Evolutionary conservation across 169 alveolate genomes (phyloP), one percentile per base, ranked within the genome.

Genomic region (Cryptosporidium meleagridis): DNA sequence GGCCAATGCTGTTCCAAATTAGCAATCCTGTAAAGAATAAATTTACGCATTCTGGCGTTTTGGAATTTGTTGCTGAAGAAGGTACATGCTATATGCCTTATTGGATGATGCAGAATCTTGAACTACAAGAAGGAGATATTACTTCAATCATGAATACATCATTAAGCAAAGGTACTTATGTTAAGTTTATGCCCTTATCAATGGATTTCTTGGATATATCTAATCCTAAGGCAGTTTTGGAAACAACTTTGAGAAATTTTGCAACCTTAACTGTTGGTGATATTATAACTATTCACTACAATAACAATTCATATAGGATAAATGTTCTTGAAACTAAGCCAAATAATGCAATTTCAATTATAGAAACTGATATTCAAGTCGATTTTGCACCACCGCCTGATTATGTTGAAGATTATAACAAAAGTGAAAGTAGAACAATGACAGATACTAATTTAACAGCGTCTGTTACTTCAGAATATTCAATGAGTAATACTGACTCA

Each of bases 211-310:
- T 97, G 92, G 98, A 97, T 91, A 93, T 97, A 53, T 95, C 98
- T 9, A 97, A 97, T 84, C 99, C 98, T n/a, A 96, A 96, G 70
- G 98, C 99, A 26, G 98, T 97, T 95, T 91, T 97, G 39, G 99
- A 97, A 92, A 96, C 96, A 58, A 96, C 98, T 33, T 86, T 97
- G 62, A 93, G 98, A 62, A 95, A 96, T 84, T 97, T 95, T 85
- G 96, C 98, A 21, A 95, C 98, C 48, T 92, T 97, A 44, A 96
- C 97, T 39, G 93, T 96, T 85, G 99, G 98, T 21, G 99, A 97
- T 80, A 92, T 94, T 59, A 97, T 97, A 53, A 95, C 95, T 52
- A 95, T 97, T 61, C 95, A 94, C 70, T 97, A 96, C 89, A 93
- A 95, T 37, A 96, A 95, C 69, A 94, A 92, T 70, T 94, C 95